Conservation (phyloP, 306 rosid genomes). For the Abrus precatorius region DNA sequence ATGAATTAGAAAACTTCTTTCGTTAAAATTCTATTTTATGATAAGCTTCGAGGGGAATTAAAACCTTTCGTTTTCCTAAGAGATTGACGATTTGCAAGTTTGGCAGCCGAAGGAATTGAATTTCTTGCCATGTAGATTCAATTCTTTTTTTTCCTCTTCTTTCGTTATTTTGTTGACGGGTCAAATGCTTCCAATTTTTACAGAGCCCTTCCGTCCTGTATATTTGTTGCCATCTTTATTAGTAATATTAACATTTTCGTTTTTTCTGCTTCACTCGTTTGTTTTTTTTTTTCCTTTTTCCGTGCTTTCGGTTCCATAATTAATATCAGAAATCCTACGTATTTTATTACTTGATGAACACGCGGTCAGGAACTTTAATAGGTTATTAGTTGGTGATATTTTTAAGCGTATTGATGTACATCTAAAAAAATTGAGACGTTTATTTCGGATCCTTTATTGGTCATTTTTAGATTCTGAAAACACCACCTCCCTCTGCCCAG, state of each 20-base stretch:
- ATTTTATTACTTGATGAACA: neutral
- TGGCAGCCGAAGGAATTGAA: neutral
- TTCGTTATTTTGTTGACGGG: neutral
- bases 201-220: neutral
- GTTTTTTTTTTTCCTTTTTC: neutral
- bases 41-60: neutral
- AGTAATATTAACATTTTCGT: no score
- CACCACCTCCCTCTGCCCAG: neutral
- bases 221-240: neutral
- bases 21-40: neutral
- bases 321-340: slow-evolving; percentile 2
- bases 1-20: neutral
- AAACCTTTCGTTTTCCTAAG: neutral
- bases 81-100: neutral
- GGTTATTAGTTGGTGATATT: neutral
- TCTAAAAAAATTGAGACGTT: slow-evolving; percentile 2
- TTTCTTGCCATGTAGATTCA: slow-evolving; percentile 14
- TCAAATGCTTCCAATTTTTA: slow-evolving; percentile 1
- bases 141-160: neutral
- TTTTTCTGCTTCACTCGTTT: no score
- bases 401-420: neutral
- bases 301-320: neutral
- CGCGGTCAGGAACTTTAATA: neutral
- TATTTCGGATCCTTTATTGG: slow-evolving; percentile 20
- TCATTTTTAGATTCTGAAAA: slow-evolving; percentile 25